phyloP scores from a whole-genome alignment of 2,329 filamentous ascomycete genomes.

The Monilinia fructicola region DNA sequence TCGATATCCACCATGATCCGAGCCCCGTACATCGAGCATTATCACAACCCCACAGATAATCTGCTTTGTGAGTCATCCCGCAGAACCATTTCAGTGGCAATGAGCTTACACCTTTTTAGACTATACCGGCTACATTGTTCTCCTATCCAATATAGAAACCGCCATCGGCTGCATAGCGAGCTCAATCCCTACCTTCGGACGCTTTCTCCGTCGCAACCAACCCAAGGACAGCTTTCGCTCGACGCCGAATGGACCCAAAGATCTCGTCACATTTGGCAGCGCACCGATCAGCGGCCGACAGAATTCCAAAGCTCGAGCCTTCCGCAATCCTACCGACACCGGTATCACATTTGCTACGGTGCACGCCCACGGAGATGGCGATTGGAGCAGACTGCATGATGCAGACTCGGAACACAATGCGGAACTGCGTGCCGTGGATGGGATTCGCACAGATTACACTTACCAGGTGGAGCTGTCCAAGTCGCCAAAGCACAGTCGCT shows the following conservation, averaged over 20 bases:
- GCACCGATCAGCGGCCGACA: constrained; percentile 1
- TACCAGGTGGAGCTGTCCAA: constrained; percentile 23
- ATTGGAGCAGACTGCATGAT: constrained; percentile 24
- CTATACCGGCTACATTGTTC: constrained; percentile 19
- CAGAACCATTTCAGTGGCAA: background rate
- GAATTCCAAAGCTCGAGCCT: constrained; percentile 5
- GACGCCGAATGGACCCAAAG: background rate
- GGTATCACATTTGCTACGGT: constrained; percentile 20
- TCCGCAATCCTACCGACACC: constrained; percentile 23
- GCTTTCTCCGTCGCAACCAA: constrained; percentile 1
- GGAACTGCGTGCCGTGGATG: background rate
- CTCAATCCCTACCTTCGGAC: constrained; percentile 20
- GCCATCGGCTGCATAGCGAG: constrained; percentile 20
- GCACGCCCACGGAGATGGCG: constrained; percentile 18
- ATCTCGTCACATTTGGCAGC: constrained; percentile 14
- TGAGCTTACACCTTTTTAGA: constrained; percentile 1
- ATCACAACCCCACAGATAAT: constrained; percentile 22
- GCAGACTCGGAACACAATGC: constrained; percentile 7
- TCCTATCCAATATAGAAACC: constrained; percentile 23
- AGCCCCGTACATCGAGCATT: constrained; percentile 10
- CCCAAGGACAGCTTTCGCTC: background rate
- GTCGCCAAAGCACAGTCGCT: constrained; percentile 6
- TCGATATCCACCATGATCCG: constrained; percentile 21
- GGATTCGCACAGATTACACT: constrained; percentile 19
- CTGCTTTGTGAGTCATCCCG: constrained; percentile 33